Evolutionary conservation across 176 grass and related monocot genomes (phyloP).

Genomic region (Triticum timopheevii): DNA sequence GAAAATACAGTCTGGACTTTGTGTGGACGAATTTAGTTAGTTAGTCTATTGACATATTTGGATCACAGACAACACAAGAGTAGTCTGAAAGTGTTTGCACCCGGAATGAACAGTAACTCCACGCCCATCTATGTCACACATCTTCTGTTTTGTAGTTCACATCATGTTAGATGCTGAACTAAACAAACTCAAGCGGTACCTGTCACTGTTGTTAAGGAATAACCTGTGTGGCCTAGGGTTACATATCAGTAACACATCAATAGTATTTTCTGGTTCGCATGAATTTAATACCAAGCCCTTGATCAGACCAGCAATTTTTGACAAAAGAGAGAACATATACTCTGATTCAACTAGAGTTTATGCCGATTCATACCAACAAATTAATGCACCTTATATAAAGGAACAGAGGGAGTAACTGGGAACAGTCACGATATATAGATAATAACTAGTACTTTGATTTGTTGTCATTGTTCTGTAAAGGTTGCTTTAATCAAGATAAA

Average conservation of each 20-base stretch:
- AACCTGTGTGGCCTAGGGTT: neutral
- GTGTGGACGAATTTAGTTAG: neutral
- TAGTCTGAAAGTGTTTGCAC: no score
- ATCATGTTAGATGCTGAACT: slow-evolving; percentile 15
- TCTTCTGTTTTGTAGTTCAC: neutral
- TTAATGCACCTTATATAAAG: neutral
- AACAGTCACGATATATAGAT: neutral
- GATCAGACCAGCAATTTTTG: neutral
- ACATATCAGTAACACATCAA: neutral
- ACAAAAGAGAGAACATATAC: neutral
- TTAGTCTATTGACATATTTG: neutral
- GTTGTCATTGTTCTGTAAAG: neutral
- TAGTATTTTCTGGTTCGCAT: neutral
- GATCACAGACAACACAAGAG: neutral
- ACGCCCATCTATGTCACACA: neutral
- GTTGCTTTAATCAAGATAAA: neutral
- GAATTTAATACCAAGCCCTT: neutral
- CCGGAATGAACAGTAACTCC: no score
- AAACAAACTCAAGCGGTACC: neutral
- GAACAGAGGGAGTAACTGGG: neutral
- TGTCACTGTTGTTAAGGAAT: slow-evolving; percentile 4
- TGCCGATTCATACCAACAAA: neutral
- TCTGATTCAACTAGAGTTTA: neutral
- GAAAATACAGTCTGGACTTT: slow-evolving; percentile 1
- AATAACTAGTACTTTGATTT: neutral